phyloP scores from a whole-genome alignment of 805 yeast species.

The Kuraishia ogatae region DNA sequence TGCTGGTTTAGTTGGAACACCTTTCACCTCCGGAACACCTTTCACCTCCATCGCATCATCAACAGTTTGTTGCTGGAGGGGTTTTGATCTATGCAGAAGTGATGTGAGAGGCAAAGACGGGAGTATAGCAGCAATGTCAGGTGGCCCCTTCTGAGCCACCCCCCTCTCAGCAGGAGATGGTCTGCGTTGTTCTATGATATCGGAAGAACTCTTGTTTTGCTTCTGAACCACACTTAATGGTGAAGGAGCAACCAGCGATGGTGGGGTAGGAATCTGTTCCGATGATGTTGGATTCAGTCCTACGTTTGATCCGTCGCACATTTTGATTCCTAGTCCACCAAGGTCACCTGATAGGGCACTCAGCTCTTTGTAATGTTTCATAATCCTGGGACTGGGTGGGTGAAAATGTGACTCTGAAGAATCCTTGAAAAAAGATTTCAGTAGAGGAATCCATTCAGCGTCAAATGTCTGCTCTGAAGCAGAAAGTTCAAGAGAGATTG shows the following conservation, averaged over 20 bases:
- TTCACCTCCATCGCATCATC: neutral
- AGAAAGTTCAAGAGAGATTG: neutral
- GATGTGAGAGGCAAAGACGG: neutral
- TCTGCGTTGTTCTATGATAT: neutral
- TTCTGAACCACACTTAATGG: neutral
- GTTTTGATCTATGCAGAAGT: neutral
- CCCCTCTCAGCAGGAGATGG: neutral
- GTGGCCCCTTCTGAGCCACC: neutral
- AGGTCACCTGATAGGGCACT: neutral
- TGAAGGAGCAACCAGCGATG: neutral
- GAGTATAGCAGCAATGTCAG: neutral
- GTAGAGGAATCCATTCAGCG: neutral
- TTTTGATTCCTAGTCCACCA: neutral
- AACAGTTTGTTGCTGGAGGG: neutral
- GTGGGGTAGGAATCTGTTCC: neutral
- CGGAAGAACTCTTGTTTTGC: neutral
- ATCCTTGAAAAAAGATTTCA: neutral
- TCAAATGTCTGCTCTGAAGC: neutral
- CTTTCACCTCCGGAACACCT: too few relatives aligned
- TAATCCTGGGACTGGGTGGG: neutral
- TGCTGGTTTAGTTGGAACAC: too few relatives aligned
- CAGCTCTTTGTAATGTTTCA: neutral
- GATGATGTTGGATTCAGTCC: neutral
- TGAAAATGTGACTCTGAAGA: neutral
- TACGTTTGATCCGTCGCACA: neutral